These are phyloP conservation scores for Linum usitatissimum DNA, from an alignment of 345 rosid genomes.

Conservation along the genomic window DNA sequence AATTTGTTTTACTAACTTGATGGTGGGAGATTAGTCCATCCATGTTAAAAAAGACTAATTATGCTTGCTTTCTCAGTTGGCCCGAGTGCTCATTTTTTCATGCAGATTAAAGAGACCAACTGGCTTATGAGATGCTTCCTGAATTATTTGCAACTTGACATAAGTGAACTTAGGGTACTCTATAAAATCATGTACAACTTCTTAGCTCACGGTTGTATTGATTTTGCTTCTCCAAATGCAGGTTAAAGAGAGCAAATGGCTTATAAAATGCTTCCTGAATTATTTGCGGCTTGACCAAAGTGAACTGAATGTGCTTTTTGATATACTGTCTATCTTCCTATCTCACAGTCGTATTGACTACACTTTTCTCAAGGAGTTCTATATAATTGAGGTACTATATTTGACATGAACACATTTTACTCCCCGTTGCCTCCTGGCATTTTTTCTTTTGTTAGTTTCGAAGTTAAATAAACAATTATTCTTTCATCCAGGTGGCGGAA, in stretches of 20 bases:
- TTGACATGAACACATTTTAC: not conserved
- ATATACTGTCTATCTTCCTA: slow-evolving; percentile 84
- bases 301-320: slow-evolving; percentile 85
- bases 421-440: not conserved
- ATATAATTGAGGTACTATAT: slow-evolving; percentile 76
- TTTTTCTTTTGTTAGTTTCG: not conserved
- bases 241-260: slow-evolving; percentile 99
- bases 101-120: slow-evolving; percentile 97
- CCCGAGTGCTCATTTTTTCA: not conserved
- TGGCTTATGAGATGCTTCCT: slow-evolving; percentile 98
- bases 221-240: slow-evolving; percentile 52
- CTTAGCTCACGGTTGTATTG: slow-evolving; percentile 84
- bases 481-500: slow-evolving; percentile 68
- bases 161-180: slow-evolving; percentile 73
- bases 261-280: slow-evolving; percentile 88
- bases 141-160: slow-evolving; percentile 78
- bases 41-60: not conserved
- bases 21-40: not conserved
- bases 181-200: slow-evolving; percentile 86
- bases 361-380: slow-evolving; percentile 95
- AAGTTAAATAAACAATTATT: slow-evolving; percentile 6
- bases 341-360: slow-evolving; percentile 89
- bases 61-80: not conserved
- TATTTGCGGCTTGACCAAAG: slow-evolving; percentile 72
- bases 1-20: not conserved